Base-by-base conservation (phyloP, 257 asterid genomes). In the Ilex aquifolium region DNA sequence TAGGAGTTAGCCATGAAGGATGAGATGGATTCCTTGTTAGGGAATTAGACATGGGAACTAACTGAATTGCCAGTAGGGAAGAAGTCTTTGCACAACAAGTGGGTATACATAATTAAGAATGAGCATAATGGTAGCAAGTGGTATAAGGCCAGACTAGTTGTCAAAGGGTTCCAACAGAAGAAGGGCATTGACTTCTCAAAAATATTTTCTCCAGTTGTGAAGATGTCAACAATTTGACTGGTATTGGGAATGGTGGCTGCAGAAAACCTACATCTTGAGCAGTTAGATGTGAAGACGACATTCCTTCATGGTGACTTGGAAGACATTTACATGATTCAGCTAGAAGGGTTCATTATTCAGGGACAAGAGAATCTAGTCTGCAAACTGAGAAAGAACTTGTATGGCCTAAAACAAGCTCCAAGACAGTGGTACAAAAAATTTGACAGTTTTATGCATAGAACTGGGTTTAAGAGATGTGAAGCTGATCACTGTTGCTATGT, bases 1-100 rank as follows among this genome's bases (percentile, higher is more conserved):
- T 62, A 44, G 66, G 15, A 62, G 57, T 32, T 29, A 48, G 58
- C 59, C 58, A 62, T 51, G 58, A 31, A n/a, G 13, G 58, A 62
- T 21, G 58, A 62, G 48, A 49, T 49, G 44, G 54, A 15, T 32
- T 51, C 16, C 8, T 5, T 63, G 3, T 15, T 32, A 2, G 4
- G 4, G 46, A 62, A 50, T 15, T 5, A 29, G 10, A 62, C 66
- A 27, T 62, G 58, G 67, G 16, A 10, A 13, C 30, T 63, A 0
- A 15, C 10, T 1, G 16, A 50, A 14, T 14, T 63, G 7, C 32
- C 59, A 13, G 1, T 11, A n/a, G 14, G 67, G 13, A 63, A 63
- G 50, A 50, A 14, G 31, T 51, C 2, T 13, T 52, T 63, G 50
- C 32, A 15, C 10, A 63, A 50, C 48, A 50, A 51, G 17, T 50